Evolutionary conservation across 1,139 yeast species (phyloP).

Genomic region (Yarrowia galli): DNA sequence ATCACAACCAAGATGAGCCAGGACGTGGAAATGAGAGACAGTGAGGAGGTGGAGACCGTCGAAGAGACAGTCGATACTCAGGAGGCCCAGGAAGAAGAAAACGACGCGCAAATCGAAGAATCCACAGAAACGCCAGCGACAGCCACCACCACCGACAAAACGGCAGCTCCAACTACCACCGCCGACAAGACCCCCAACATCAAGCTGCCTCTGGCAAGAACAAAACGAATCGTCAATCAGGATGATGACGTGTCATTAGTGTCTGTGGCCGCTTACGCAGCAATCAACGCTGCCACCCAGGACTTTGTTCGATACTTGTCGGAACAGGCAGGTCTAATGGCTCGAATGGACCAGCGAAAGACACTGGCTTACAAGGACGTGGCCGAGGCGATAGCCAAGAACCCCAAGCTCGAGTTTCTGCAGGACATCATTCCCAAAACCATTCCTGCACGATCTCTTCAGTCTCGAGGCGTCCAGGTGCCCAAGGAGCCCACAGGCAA

Average conservation of each 20-base stretch:
- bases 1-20: background rate
- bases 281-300: slow-evolving; percentile 84
- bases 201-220: slow-evolving; percentile 73
- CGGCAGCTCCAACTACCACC: background rate
- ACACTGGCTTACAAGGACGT: slow-evolving; percentile 77
- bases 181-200: slow-evolving; percentile 16
- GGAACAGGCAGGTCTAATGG: slow-evolving; percentile 76
- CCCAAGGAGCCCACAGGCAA: slow-evolving; percentile 38
- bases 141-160: background rate
- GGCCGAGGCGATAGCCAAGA: slow-evolving; percentile 70
- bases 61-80: slow-evolving; percentile 7
- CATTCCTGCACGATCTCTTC: slow-evolving; percentile 34
- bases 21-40: slow-evolving; percentile 35
- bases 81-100: background rate
- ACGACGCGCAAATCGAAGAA: background rate
- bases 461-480: slow-evolving; percentile 9
- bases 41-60: slow-evolving; percentile 5
- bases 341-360: slow-evolving; percentile 74
- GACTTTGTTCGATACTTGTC: slow-evolving; percentile 79
- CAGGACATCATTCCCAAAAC: slow-evolving; percentile 42
- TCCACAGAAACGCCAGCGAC: background rate
- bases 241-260: slow-evolving; percentile 84
- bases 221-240: slow-evolving; percentile 81
- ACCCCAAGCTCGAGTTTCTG: slow-evolving; percentile 73
- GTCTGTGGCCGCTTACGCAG: slow-evolving; percentile 79